These are phyloP conservation scores for Beauveria australis DNA, from an alignment of 2,329 filamentous ascomycete species.

Conservation along the genomic window DNA sequence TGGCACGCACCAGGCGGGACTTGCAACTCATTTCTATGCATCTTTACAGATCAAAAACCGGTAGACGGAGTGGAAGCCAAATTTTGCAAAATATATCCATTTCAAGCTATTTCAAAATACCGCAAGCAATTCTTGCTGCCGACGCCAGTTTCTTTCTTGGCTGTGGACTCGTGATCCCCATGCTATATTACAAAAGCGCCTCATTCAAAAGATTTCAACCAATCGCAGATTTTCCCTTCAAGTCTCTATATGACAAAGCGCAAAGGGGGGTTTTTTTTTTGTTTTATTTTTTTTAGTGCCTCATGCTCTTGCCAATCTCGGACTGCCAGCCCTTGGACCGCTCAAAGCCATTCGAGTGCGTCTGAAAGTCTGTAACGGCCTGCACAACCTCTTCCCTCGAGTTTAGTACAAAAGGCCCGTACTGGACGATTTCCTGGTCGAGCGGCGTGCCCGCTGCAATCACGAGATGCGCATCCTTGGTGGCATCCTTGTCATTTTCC, in stretches of 20 bases:
- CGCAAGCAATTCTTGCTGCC: not conserved
- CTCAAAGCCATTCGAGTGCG: constrained; percentile 69
- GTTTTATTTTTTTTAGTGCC: constrained; percentile 19
- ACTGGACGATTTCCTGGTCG: constrained; percentile 74
- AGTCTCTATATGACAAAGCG: not conserved
- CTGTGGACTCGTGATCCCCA: not conserved
- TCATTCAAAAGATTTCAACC: not conserved
- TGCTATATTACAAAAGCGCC: not conserved
- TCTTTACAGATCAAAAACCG: too few species aligned
- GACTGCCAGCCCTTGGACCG: constrained; percentile 70
- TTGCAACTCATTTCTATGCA: too few species aligned
- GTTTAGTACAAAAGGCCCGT: constrained; percentile 76
- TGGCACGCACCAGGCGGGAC: too few species aligned
- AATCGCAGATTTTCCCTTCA: too few species aligned
- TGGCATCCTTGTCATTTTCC: constrained; percentile 57
- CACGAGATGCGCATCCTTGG: constrained; percentile 51
- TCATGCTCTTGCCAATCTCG: constrained; percentile 77
- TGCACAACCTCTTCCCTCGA: constrained; percentile 65
- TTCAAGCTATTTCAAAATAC: not conserved
- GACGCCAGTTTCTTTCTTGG: not conserved
- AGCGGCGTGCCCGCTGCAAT: constrained; percentile 72
- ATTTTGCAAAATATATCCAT: not conserved
- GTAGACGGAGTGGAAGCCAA: too few species aligned
- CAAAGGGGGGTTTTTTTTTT: too few species aligned
- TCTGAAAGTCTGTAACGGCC: constrained; percentile 69